Evolutionary conservation across 2,329 filamentous ascomycete genomes (phyloP).

Genomic region (Sarocladium strictum): DNA sequence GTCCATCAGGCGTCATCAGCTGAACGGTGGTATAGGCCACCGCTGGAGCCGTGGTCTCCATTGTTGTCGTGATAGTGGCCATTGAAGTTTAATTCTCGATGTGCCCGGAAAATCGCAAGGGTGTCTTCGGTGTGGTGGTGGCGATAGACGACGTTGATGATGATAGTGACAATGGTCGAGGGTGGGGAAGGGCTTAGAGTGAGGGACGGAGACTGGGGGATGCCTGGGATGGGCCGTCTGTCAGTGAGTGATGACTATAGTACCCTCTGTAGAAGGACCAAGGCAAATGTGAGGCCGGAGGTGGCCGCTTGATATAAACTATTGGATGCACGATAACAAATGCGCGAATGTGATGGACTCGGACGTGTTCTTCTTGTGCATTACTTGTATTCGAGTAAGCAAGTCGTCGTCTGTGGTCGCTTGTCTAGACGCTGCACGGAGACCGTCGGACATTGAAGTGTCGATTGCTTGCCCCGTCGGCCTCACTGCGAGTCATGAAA

Average conservation of each 20-base stretch:
- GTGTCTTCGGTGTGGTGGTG: neutral
- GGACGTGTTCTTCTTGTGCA: neutral
- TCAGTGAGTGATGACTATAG: too few relatives aligned
- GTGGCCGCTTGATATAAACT: neutral
- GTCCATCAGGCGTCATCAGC: constrained; percentile 1
- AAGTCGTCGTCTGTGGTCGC: neutral
- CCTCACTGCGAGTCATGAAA: too few relatives aligned
- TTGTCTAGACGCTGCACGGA: neutral
- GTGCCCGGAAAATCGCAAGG: neutral
- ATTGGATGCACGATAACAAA: too few relatives aligned
- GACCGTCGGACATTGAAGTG: neutral
- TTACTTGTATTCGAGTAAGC: neutral
- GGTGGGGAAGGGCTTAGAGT: too few relatives aligned
- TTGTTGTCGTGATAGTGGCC: neutral
- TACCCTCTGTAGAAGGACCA: too few relatives aligned
- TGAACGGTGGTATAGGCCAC: neutral
- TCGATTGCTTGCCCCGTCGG: too few relatives aligned
- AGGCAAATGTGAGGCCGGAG: too few relatives aligned
- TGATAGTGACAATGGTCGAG: neutral
- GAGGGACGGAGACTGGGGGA: neutral
- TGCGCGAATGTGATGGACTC: neutral
- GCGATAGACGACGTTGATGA: neutral
- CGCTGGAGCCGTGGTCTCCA: neutral
- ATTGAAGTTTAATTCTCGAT: neutral
- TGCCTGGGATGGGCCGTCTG: neutral